Evolutionary conservation across 2,329 filamentous ascomycete genomes (phyloP).

Genomic region (Tolypocladium pustulatum): DNA sequence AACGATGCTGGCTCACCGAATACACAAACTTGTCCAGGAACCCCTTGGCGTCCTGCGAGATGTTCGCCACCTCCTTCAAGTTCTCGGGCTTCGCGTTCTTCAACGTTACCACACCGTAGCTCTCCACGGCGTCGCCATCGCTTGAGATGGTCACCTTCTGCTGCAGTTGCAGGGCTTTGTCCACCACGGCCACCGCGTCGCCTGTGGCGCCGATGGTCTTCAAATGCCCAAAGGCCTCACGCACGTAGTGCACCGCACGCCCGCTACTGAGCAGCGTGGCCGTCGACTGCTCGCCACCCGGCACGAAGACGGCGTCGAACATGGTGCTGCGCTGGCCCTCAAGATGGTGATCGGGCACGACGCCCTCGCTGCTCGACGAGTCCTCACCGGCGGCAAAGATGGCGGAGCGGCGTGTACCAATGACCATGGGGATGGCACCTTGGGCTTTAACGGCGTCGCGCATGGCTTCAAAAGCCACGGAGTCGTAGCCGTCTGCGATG

Average conservation of each 20-base stretch:
- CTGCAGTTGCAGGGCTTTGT: slow-evolving; percentile 33
- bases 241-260: slow-evolving; percentile 64
- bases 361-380: slow-evolving; percentile 37
- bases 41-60: slow-evolving; percentile 55
- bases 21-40: slow-evolving; percentile 64
- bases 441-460: slow-evolving; percentile 51
- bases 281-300: slow-evolving; percentile 56
- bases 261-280: slow-evolving; percentile 57
- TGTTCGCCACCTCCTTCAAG: slow-evolving; percentile 49
- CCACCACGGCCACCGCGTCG: slow-evolving; percentile 56
- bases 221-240: slow-evolving; percentile 72
- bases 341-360: slow-evolving; percentile 66
- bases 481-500: slow-evolving; percentile 68
- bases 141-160: slow-evolving; percentile 30
- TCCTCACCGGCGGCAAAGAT: slow-evolving; percentile 53
- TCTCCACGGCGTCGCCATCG: slow-evolving; percentile 42
- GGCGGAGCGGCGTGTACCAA: slow-evolving; percentile 55
- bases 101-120: slow-evolving; percentile 69
- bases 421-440: slow-evolving; percentile 60
- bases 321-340: slow-evolving; percentile 71
- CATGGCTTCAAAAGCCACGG: slow-evolving; percentile 52
- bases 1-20: slow-evolving; percentile 60
- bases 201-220: slow-evolving; percentile 71
- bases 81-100: slow-evolving; percentile 39
- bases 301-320: slow-evolving; percentile 72